These are phyloP conservation scores for Linderina pennispora DNA, from an alignment of 192 early-diverging fungal species.

Conservation along the genomic window DNA sequence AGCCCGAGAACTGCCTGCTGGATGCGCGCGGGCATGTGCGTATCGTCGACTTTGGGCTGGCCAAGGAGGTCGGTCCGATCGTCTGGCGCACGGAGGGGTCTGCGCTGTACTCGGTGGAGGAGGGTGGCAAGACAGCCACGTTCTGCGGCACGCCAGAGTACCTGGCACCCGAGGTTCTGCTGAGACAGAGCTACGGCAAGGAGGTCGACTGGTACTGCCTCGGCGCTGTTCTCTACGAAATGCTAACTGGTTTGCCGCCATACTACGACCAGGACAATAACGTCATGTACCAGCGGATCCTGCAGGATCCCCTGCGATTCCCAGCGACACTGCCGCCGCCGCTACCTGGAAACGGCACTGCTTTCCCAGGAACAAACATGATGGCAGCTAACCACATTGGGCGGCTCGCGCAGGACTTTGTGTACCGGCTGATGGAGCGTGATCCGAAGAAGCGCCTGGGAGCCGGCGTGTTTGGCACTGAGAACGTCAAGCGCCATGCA, in stretches of 20 bases:
- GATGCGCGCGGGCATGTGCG: conserved; percentile 71
- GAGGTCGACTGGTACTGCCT: conserved; percentile 75
- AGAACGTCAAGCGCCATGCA: conserved; percentile 55
- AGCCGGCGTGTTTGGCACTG: conserved; percentile 49
- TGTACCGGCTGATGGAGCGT: conserved; percentile 54
- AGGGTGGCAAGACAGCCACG: conserved; percentile 59
- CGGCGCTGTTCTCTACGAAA: conserved; percentile 67
- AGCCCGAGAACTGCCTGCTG: conserved; percentile 74
- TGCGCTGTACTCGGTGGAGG: conserved; percentile 43
- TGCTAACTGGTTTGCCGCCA: conserved; percentile 59
- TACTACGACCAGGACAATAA: conserved; percentile 50
- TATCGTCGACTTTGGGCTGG: conserved; percentile 85
- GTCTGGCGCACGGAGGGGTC: conserved; percentile 76
- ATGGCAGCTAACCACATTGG: conserved; percentile 7
- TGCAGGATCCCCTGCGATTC: conserved; percentile 33
- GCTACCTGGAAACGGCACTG: conserved; percentile 17
- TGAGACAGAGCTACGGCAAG: conserved; percentile 57
- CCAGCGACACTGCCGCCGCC: conserved; percentile 32
- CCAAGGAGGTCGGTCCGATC: conserved; percentile 62
- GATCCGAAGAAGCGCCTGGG: conserved; percentile 59
- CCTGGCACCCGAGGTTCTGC: conserved; percentile 65
- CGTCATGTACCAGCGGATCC: conserved; percentile 39
- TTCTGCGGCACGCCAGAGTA: conserved; percentile 78
- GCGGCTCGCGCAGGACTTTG: conserved; percentile 35
- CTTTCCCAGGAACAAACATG: conserved; percentile 14